A percentile compares a stretch with the other conserved stretches of the same genome.
These are phyloP conservation scores for Uronychia setigera DNA, from an alignment of 73 alveolate genomes.

Conservation along the genomic window DNA sequence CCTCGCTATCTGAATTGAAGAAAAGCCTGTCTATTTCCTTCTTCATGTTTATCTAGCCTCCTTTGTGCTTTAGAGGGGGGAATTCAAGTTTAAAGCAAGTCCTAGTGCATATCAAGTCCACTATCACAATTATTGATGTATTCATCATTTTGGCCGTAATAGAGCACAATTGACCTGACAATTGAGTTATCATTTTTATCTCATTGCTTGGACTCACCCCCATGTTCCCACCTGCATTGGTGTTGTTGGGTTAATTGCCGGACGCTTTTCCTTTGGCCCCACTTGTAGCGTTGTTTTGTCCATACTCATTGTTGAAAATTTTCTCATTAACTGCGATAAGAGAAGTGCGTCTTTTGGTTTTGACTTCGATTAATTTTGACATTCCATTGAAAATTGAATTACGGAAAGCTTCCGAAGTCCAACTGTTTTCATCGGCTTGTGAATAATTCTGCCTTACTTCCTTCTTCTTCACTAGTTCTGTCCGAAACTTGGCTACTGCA, in stretches of 20 bases:
- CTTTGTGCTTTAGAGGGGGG: background rate
- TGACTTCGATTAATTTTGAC: background rate
- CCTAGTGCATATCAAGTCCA: background rate
- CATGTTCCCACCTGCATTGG: background rate
- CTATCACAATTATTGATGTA: background rate
- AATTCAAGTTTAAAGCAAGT: background rate
- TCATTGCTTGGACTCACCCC: background rate
- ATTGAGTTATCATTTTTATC: background rate
- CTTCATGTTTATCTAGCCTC: background rate
- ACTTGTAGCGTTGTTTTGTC: background rate
- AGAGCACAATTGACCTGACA: background rate
- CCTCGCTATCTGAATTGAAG: background rate
- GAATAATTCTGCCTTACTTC: background rate
- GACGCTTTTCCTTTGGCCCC: background rate
- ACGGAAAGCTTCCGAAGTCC: background rate
- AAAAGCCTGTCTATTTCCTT: background rate
- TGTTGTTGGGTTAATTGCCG: background rate
- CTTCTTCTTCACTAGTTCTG: background rate
- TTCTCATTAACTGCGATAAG: background rate
- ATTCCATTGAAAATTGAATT: background rate
- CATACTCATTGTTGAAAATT: background rate
- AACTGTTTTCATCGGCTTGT: background rate
- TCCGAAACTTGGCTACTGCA: background rate
- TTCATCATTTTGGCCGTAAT: background rate
- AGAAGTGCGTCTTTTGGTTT: background rate